phyloP scores from a whole-genome alignment of 192 early-diverging fungal genomes.

The Backusella westeae region DNA sequence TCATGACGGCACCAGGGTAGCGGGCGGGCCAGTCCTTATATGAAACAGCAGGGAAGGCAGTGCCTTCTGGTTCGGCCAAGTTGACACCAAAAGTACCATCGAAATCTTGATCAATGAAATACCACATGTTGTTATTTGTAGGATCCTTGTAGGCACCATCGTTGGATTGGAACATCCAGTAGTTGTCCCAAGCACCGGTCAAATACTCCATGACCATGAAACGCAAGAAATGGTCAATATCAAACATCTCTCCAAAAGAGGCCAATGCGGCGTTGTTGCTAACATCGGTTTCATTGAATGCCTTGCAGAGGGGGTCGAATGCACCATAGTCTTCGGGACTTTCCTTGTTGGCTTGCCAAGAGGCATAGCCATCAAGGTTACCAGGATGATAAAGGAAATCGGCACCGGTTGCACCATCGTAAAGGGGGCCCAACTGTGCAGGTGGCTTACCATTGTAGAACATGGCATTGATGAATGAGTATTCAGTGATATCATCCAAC shows the following conservation, averaged over 20 bases:
- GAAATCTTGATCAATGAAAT: slow-evolving; percentile 47
- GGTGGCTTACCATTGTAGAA: slow-evolving; percentile 38
- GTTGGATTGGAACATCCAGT: slow-evolving; percentile 47
- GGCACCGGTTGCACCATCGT: slow-evolving; percentile 46
- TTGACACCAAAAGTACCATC: slow-evolving; percentile 54
- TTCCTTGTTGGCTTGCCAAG: slow-evolving; percentile 23
- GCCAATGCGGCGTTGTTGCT: slow-evolving; percentile 28
- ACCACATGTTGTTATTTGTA: slow-evolving; percentile 37
- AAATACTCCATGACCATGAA: slow-evolving; percentile 51
- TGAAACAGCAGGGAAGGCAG: slow-evolving; percentile 25
- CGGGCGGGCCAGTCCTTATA: slow-evolving; percentile 36
- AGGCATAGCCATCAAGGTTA: slow-evolving; percentile 26
- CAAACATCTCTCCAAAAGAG: slow-evolving; percentile 32
- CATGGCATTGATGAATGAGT: slow-evolving; percentile 43
- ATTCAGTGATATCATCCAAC: slow-evolving; percentile 42
- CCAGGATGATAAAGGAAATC: slow-evolving; percentile 35
- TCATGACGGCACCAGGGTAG: slow-evolving; percentile 42
- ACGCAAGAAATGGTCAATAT: slow-evolving; percentile 39
- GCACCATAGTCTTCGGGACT: slow-evolving; percentile 31
- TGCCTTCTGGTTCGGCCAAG: slow-evolving; percentile 15
- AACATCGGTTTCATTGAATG: slow-evolving; percentile 27
- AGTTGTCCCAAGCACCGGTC: slow-evolving; percentile 47
- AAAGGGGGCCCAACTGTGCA: slow-evolving; percentile 36
- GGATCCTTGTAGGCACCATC: slow-evolving; percentile 46
- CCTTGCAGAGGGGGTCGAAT: slow-evolving; percentile 32